phyloP scores from a whole-genome alignment of 768 basidiomycete species.

The Lactifluus echinatus region DNA sequence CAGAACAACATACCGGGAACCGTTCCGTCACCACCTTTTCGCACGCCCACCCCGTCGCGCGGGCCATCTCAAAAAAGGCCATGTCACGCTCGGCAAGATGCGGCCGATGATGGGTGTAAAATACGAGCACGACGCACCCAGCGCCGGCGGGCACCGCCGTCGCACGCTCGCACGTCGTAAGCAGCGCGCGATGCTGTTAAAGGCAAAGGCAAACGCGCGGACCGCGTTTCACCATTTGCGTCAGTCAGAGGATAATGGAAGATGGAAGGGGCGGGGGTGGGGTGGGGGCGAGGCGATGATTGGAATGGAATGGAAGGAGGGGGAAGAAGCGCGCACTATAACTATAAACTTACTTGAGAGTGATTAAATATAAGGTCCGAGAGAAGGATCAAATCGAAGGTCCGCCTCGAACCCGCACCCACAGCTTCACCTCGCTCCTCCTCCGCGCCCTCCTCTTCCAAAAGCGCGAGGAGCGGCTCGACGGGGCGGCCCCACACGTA shows the following conservation, averaged over 20 bases:
- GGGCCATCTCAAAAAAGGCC: constrained; percentile 66
- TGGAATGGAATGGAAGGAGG: not conserved
- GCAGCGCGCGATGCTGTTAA: constrained; percentile 67
- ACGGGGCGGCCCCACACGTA: constrained; percentile 75
- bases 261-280: too few species aligned
- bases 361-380: constrained; percentile 95
- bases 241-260: too few species aligned
- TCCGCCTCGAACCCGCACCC: not conserved
- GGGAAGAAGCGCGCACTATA: too few species aligned
- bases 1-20: constrained; percentile 58
- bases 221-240: not conserved
- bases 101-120: constrained; percentile 85
- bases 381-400: constrained; percentile 78
- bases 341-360: constrained; percentile 69
- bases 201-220: too few species aligned
- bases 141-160: constrained; percentile 17
- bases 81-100: constrained; percentile 77
- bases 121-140: constrained; percentile 57
- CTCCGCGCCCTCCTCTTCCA: constrained; percentile 18
- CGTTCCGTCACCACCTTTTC: constrained; percentile 56
- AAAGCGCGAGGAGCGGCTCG: constrained; percentile 32
- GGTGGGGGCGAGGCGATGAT: too few species aligned
- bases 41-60: constrained; percentile 58
- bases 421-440: constrained; percentile 20
- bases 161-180: constrained; percentile 57